Evolutionary conservation across 495 filamentous ascomycete species (phyloP).

Genomic region (Penicillium coffeae): DNA sequence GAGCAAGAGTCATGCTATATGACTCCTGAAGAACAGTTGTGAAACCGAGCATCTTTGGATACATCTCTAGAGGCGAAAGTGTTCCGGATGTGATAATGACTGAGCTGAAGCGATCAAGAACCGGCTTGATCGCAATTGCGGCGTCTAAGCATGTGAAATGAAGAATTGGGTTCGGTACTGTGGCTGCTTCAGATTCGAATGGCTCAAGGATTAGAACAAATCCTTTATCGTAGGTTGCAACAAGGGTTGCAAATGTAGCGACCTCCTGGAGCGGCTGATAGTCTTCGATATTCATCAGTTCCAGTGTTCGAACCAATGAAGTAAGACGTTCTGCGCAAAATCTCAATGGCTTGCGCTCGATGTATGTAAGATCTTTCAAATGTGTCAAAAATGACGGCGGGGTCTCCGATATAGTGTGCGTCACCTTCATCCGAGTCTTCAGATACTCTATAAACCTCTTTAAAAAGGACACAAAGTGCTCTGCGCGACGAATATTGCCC

Average conservation of each 20-base stretch:
- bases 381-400: slow-evolving; percentile 91
- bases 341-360: slow-evolving; percentile 91
- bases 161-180: slow-evolving; percentile 90
- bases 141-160: slow-evolving; percentile 98
- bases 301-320: slow-evolving; percentile 90
- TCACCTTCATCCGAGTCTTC: slow-evolving; percentile 97
- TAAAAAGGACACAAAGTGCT: slow-evolving; percentile 94
- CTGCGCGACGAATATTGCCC: slow-evolving; percentile 91
- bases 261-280: slow-evolving; percentile 97
- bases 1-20: slow-evolving; percentile 92
- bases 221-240: slow-evolving; percentile 95
- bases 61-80: slow-evolving; percentile 96
- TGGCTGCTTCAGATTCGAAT: slow-evolving; percentile 91
- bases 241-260: slow-evolving; percentile 96
- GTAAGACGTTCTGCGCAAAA: slow-evolving; percentile 96
- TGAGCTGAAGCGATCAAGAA: slow-evolving; percentile 94
- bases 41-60: slow-evolving; percentile 97
- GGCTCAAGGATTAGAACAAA: slow-evolving; percentile 96
- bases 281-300: slow-evolving; percentile 96
- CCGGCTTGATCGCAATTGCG: slow-evolving; percentile 96
- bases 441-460: slow-evolving; percentile 97
- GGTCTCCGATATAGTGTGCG: slow-evolving; percentile 94
- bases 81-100: slow-evolving; percentile 99
- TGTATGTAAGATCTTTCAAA: slow-evolving; percentile 92
- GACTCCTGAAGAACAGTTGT: slow-evolving; percentile 89